Conservation (phyloP, 2,329 filamentous ascomycete species). For the Drechslerella dactyloides region DNA sequence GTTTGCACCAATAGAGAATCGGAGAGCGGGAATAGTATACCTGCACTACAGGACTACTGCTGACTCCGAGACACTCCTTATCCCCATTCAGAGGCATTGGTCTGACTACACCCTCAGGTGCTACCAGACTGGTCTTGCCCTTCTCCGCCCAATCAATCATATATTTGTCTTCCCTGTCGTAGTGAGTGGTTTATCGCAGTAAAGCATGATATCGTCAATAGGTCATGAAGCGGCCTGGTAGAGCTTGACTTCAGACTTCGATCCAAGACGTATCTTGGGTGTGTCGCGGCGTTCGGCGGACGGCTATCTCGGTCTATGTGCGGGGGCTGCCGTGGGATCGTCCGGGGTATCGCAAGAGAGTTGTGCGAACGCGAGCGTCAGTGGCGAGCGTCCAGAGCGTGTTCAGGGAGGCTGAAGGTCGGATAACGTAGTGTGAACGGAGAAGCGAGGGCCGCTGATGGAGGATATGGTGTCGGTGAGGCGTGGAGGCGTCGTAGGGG, state of each 20-base stretch:
- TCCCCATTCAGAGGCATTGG: conserved; percentile 43
- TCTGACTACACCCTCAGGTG: neutral
- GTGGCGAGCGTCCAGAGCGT: neutral
- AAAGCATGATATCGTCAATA: conserved; percentile 29
- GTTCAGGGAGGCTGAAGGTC: neutral
- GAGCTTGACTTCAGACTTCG: neutral
- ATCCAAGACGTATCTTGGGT: neutral
- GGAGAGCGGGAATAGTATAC: neutral
- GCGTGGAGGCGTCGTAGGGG: neutral
- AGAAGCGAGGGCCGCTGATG: neutral
- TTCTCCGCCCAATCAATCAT: conserved; percentile 15
- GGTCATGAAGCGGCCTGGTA: conserved; percentile 14
- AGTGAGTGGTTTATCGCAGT: conserved; percentile 6
- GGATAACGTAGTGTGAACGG: neutral
- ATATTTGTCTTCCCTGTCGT: conserved; percentile 21
- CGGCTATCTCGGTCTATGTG: neutral
- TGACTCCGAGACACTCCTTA: conserved; percentile 10
- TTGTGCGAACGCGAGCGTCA: neutral
- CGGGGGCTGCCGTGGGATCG: neutral
- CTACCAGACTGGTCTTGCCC: neutral
- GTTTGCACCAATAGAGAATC: neutral
- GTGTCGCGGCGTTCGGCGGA: conserved; percentile 1
- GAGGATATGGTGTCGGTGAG: neutral
- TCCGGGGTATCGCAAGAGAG: neutral
- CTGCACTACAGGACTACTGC: conserved; percentile 6